Evolutionary conservation across 2,329 filamentous ascomycete genomes (phyloP).

Genomic region (Aspergillus calidoustus): DNA sequence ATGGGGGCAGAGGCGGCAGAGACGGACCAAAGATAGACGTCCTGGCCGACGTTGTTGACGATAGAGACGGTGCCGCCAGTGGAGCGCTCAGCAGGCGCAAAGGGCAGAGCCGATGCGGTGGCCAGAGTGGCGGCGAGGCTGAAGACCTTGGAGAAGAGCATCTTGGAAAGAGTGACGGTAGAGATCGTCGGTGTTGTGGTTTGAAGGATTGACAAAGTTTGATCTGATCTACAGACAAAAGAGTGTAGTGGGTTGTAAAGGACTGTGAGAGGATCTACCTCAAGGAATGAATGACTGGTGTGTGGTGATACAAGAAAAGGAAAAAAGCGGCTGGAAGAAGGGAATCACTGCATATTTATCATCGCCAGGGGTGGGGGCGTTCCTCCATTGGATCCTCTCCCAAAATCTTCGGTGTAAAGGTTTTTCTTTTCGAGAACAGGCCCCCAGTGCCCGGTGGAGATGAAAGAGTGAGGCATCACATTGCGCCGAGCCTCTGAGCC

Average conservation of each 20-base stretch:
- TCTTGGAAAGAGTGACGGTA: conserved; percentile 9
- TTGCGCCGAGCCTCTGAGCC: conserved; percentile 1
- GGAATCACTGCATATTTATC: conserved; percentile 11
- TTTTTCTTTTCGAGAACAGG: conserved; percentile 7
- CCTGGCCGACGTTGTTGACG: conserved; percentile 32
- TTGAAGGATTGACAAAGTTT: conserved; percentile 9
- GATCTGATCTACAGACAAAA: conserved; percentile 18
- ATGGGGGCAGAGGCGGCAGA: conserved; percentile 25
- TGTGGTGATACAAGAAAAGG: not conserved
- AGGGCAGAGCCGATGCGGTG: conserved; percentile 11
- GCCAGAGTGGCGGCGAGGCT: conserved; percentile 8
- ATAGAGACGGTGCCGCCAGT: conserved; percentile 29
- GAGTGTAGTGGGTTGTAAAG: conserved; percentile 10
- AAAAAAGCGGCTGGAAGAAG: not conserved
- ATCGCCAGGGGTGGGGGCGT: not conserved
- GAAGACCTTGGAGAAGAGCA: conserved; percentile 18
- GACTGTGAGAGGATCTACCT: conserved; percentile 19
- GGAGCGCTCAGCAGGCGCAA: conserved; percentile 1
- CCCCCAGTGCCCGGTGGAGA: conserved; percentile 1
- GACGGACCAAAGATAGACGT: conserved; percentile 36
- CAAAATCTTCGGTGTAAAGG: not conserved
- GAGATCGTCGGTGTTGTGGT: conserved; percentile 7
- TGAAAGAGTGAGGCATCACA: conserved; percentile 14
- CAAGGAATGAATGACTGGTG: conserved; percentile 14
- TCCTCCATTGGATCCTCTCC: not conserved